Percentiles rank a stretch among this genome's conserved stretches.
Evolutionary conservation across 352 stramenopile genomes (phyloP).

Genomic region (Pythium aphanidermatum): DNA sequence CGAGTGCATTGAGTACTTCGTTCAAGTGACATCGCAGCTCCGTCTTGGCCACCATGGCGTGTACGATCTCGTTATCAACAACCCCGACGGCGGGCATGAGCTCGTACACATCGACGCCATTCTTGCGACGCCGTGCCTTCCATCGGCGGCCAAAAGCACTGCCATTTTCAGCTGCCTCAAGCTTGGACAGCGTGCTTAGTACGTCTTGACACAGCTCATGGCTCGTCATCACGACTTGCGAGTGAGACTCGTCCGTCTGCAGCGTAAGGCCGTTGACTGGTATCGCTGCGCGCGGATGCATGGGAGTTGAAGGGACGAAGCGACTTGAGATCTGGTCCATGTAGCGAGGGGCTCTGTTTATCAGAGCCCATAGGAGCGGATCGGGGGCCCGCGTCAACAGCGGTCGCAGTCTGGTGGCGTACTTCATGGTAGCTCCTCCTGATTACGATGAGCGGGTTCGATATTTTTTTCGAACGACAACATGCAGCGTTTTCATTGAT

Average conservation of each 20-base stretch:
- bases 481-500: too few species aligned
- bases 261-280: conserved; percentile 8
- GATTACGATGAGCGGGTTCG: too few species aligned
- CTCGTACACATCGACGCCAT: conserved; percentile 38
- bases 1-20: conserved; percentile 50
- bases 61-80: conserved; percentile 26
- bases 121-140: conserved; percentile 29
- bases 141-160: conserved; percentile 29
- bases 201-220: conserved; percentile 56
- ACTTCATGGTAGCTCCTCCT: too few species aligned
- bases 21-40: conserved; percentile 57
- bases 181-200: conserved; percentile 50
- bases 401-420: too few species aligned
- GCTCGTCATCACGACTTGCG: conserved; percentile 29
- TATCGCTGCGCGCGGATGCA: too few species aligned
- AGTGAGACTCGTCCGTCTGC: conserved; percentile 13
- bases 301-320: too few species aligned
- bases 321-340: too few species aligned
- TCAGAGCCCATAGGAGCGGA: too few species aligned
- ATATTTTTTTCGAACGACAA: too few species aligned
- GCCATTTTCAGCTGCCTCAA: conserved; percentile 31
- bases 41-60: conserved; percentile 42
- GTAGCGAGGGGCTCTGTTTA: too few species aligned
- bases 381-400: too few species aligned
- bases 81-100: conserved; percentile 21